phyloP scores from a whole-genome alignment of 2,329 filamentous ascomycete genomes.

The Trichoderma sp. region DNA sequence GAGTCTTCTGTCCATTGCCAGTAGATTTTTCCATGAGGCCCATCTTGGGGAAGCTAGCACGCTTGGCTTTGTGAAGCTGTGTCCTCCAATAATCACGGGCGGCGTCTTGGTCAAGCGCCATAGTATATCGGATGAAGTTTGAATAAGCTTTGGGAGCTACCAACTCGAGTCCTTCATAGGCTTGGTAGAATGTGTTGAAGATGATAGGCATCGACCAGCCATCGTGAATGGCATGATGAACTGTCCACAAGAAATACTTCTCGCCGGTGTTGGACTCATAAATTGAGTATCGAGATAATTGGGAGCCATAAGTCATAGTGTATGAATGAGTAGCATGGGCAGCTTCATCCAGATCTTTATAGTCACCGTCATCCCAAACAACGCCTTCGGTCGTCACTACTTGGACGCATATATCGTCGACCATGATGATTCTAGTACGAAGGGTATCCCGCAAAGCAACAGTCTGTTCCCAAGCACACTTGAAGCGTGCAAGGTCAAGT shows the following conservation, averaged over 20 bases:
- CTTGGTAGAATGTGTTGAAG: slow-evolving; percentile 9
- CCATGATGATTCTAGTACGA: slow-evolving; percentile 25
- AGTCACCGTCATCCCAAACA: not conserved
- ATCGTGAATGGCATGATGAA: slow-evolving; percentile 33
- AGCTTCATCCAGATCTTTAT: not conserved
- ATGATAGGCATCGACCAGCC: slow-evolving; percentile 27
- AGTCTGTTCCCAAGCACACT: slow-evolving; percentile 33
- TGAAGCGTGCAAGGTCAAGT: slow-evolving; percentile 33
- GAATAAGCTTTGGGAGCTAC: slow-evolving; percentile 14
- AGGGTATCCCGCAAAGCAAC: slow-evolving; percentile 8
- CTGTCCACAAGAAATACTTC: slow-evolving; percentile 29
- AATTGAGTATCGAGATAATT: slow-evolving; percentile 15
- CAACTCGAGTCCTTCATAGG: slow-evolving; percentile 20
- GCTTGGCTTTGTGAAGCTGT: slow-evolving; percentile 16
- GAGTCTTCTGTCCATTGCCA: not conserved
- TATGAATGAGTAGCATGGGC: not conserved
- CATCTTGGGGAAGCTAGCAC: slow-evolving; percentile 16
- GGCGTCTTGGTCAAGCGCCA: slow-evolving; percentile 4
- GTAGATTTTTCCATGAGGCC: not conserved
- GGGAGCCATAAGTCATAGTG: slow-evolving; percentile 17
- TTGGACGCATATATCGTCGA: slow-evolving; percentile 21
- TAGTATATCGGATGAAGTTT: slow-evolving; percentile 26
- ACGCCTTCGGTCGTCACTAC: slow-evolving; percentile 11
- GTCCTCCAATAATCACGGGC: slow-evolving; percentile 12
- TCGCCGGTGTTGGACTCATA: not conserved